These are phyloP conservation scores for Arthrocladium fulminans DNA, from an alignment of 2,329 filamentous ascomycete species.

Conservation along the genomic window DNA sequence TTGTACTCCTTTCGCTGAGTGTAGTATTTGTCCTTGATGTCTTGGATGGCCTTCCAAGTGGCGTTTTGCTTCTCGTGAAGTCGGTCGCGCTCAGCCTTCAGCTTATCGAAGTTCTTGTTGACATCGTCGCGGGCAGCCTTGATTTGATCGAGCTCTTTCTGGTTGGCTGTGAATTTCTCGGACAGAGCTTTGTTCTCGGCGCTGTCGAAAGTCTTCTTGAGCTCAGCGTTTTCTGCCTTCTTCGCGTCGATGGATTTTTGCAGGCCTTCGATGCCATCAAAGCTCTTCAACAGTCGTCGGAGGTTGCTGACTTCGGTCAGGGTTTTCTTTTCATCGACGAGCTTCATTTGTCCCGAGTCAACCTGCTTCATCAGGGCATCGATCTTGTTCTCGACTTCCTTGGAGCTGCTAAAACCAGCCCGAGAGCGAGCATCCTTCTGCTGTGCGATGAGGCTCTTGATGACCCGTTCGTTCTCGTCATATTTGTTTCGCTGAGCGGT, in stretches of 20 bases:
- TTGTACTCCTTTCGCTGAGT: slow-evolving; percentile 70
- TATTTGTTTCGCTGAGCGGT: slow-evolving; percentile 76
- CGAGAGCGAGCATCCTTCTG: slow-evolving; percentile 78
- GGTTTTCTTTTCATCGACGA: slow-evolving; percentile 96
- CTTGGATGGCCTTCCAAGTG: slow-evolving; percentile 72
- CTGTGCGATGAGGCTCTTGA: slow-evolving; percentile 76
- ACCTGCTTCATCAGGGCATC: slow-evolving; percentile 73
- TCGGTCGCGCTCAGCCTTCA: slow-evolving; percentile 78
- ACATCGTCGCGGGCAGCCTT: slow-evolving; percentile 87
- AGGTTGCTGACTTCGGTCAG: slow-evolving; percentile 72
- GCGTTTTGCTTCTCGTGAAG: slow-evolving; percentile 78
- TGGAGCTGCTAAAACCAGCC: slow-evolving; percentile 73
- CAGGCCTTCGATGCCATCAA: slow-evolving; percentile 70
- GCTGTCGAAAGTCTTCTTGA: slow-evolving; percentile 83
- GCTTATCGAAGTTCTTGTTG: slow-evolving; percentile 75
- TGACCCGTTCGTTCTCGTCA: slow-evolving; percentile 79
- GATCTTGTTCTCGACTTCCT: slow-evolving; percentile 82
- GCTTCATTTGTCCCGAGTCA: slow-evolving; percentile 80
- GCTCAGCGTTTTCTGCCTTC: slow-evolving; percentile 76
- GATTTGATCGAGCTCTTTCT: slow-evolving; percentile 79
- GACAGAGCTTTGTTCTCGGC: slow-evolving; percentile 81
- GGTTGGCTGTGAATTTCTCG: slow-evolving; percentile 75
- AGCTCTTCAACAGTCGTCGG: slow-evolving; percentile 84
- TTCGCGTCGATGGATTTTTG: slow-evolving; percentile 86
- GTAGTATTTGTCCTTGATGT: slow-evolving; percentile 85